A percentile compares a stretch with the other conserved stretches of the same genome.
Conservation (phyloP, 1,284 basidiomycete species). For the Leccinum discolor region DNA sequence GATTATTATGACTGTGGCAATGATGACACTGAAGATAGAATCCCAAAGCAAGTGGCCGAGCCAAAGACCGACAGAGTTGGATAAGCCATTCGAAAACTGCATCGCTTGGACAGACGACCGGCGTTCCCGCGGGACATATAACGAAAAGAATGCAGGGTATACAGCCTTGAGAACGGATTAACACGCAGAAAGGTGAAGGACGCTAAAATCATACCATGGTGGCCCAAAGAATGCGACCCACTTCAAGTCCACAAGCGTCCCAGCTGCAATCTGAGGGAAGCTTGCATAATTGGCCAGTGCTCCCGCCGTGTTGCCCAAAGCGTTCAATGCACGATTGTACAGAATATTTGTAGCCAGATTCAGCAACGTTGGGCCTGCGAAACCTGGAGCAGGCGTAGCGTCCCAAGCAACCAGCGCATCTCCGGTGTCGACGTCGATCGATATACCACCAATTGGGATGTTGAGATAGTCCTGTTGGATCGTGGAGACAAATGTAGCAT, state of each 20-base stretch:
- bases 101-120: slow-evolving; percentile 74
- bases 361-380: slow-evolving; percentile 58
- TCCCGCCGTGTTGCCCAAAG: slow-evolving; percentile 36
- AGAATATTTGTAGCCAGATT: slow-evolving; percentile 71
- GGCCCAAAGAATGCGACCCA: slow-evolving; percentile 70
- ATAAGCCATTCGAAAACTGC: slow-evolving; percentile 78
- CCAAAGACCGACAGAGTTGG: slow-evolving; percentile 75
- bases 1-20: slow-evolving; percentile 62
- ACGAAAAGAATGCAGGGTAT: slow-evolving; percentile 77
- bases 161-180: slow-evolving; percentile 48
- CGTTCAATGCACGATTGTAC: slow-evolving; percentile 58
- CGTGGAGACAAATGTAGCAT: slow-evolving; percentile 54
- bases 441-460: slow-evolving; percentile 61
- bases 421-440: slow-evolving; percentile 48
- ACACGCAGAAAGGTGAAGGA: background rate
- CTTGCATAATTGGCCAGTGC: slow-evolving; percentile 48
- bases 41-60: slow-evolving; percentile 81
- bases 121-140: slow-evolving; percentile 74
- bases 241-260: slow-evolving; percentile 60
- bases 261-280: slow-evolving; percentile 54
- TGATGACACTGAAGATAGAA: slow-evolving; percentile 55
- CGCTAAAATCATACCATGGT: slow-evolving; percentile 53
- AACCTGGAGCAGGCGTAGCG: slow-evolving; percentile 50
- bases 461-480: slow-evolving; percentile 50
- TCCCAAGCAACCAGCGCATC: slow-evolving; percentile 65